Evolutionary conservation across 805 yeast species (phyloP).

Genomic region (Myxozyma kluyveri): DNA sequence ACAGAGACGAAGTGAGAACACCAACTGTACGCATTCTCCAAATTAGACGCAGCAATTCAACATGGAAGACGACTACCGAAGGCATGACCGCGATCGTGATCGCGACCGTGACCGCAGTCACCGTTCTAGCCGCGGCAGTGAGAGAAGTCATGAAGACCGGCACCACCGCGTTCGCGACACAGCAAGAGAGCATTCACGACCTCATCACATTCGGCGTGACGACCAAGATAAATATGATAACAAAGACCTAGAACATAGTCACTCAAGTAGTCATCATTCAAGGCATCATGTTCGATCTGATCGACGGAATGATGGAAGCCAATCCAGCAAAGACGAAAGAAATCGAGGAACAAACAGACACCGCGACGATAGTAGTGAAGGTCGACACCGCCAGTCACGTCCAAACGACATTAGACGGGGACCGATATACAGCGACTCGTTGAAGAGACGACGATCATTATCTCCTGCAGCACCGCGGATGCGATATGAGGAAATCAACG

Average conservation of each 20-base stretch:
- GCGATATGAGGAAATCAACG: conserved; percentile 3
- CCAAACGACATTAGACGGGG: neutral
- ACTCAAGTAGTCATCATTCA: neutral
- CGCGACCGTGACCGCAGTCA: neutral
- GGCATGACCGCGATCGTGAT: neutral
- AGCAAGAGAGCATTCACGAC: neutral
- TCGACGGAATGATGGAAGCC: neutral
- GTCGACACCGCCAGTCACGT: neutral
- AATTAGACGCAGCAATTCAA: too few species aligned
- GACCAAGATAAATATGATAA: neutral
- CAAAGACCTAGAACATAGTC: neutral
- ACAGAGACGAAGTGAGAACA: too few species aligned
- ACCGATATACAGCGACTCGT: neutral
- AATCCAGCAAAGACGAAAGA: neutral
- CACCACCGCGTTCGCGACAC: neutral
- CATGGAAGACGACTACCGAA: neutral
- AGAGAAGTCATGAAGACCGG: neutral
- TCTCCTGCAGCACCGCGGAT: neutral
- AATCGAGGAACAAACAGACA: neutral
- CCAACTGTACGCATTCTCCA: too few species aligned
- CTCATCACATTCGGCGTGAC: neutral
- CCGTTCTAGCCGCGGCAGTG: neutral
- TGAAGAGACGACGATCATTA: neutral
- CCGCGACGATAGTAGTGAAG: neutral
- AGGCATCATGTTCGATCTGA: conserved; percentile 1